A percentile compares a stretch with the other conserved stretches of the same genome.
Conservation (phyloP, 139 green algal genomes). For the Micractinium sp. region DNA sequence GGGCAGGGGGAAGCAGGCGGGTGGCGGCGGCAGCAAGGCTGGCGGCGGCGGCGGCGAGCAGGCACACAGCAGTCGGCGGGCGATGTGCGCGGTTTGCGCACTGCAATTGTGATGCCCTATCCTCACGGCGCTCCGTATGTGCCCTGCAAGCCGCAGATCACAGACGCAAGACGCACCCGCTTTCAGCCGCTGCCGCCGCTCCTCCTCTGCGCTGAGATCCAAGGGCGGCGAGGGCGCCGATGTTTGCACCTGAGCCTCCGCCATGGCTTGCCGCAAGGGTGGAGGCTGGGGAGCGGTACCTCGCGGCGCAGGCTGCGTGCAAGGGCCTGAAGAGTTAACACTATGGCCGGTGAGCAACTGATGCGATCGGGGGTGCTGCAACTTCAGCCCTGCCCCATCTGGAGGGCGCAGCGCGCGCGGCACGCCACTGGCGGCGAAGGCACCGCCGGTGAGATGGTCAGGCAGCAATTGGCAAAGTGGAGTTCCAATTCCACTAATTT, state of each 20-base stretch:
- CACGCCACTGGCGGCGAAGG: too few relatives aligned
- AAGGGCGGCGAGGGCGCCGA: background rate
- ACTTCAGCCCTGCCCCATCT: too few relatives aligned
- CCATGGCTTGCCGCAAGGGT: slow-evolving; percentile 1
- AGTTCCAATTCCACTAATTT: too few relatives aligned
- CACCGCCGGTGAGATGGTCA: too few relatives aligned
- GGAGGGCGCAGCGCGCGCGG: too few relatives aligned
- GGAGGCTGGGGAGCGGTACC: too few relatives aligned
- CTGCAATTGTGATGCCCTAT: background rate
- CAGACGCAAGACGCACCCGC: background rate
- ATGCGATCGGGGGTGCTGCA: too few relatives aligned
- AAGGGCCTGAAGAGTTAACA: too few relatives aligned
- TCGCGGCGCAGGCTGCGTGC: too few relatives aligned
- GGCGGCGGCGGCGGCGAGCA: background rate
- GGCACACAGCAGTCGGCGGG: background rate
- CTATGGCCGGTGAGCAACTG: too few relatives aligned
- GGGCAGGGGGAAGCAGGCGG: background rate
- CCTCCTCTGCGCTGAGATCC: slow-evolving; percentile 11
- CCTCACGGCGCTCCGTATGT: background rate
- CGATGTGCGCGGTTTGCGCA: background rate
- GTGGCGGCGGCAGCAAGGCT: background rate
- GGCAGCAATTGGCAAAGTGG: too few relatives aligned
- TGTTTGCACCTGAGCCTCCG: background rate
- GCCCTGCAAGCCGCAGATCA: too few relatives aligned
- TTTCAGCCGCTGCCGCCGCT: slow-evolving; percentile 29